A percentile compares a stretch with the other conserved stretches of the same genome.
These are phyloP conservation scores for Fusarium sp. DNA, from an alignment of 2,329 filamentous ascomycete genomes.

Conservation along the genomic window DNA sequence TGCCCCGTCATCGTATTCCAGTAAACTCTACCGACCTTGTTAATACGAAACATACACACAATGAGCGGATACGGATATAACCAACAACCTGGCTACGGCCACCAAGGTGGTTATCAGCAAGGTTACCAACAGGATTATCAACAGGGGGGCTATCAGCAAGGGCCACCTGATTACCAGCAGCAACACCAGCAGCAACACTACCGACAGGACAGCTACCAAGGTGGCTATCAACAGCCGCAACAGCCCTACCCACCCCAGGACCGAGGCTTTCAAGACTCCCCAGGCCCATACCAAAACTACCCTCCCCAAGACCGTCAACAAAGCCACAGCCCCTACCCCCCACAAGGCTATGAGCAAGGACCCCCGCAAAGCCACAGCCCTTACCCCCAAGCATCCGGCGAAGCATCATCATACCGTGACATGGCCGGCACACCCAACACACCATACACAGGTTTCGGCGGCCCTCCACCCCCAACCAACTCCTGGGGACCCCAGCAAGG, in stretches of 20 bases:
- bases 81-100: not conserved
- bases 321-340: not conserved
- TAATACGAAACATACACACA: not conserved
- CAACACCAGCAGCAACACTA: not conserved
- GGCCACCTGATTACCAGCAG: not conserved
- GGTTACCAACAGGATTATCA: not conserved
- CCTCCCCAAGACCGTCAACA: not conserved
- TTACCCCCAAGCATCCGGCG: not conserved
- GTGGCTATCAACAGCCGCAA: not conserved
- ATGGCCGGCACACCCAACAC: not conserved
- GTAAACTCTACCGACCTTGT: not conserved
- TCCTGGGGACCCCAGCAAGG: not conserved
- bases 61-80: not conserved
- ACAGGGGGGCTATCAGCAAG: not conserved
- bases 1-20: not conserved
- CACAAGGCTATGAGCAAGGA: not conserved
- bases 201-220: not conserved
- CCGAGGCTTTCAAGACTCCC: not conserved
- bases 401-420: not conserved
- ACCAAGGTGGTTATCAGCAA: not conserved
- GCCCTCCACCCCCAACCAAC: not conserved
- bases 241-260: not conserved
- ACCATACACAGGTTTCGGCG: not conserved
- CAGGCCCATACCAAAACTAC: not conserved
- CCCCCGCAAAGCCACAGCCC: not conserved